Evolutionary conservation across 2,329 filamentous ascomycete species (phyloP).

Genomic region (Pseudogymnoascus sp.): DNA sequence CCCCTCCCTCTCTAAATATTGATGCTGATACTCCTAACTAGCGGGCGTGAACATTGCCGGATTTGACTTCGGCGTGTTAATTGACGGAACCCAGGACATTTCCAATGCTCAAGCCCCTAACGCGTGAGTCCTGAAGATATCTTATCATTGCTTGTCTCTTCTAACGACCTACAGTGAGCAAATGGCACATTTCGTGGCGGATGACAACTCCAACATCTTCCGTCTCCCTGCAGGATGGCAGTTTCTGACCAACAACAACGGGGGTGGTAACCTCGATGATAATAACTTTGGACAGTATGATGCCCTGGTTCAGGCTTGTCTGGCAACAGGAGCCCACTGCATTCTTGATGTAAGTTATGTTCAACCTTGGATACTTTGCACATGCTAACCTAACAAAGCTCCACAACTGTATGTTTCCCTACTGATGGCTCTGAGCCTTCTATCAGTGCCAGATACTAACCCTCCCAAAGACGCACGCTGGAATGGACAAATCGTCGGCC

Average conservation of each 20-base stretch:
- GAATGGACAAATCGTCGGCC: no score
- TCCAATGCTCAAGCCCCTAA: not conserved
- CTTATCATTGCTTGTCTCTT: not conserved
- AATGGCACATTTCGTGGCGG: conserved; percentile 43
- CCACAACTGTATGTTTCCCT: no score
- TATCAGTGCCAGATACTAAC: no score
- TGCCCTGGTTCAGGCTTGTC: conserved; percentile 46
- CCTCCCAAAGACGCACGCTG: no score
- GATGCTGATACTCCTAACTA: no score
- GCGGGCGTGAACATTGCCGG: no score
- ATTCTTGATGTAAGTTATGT: conserved; percentile 42
- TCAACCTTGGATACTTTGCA: no score
- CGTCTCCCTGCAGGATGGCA: conserved; percentile 54
- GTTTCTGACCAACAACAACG: conserved; percentile 42
- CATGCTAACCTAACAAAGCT: no score
- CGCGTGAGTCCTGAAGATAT: not conserved
- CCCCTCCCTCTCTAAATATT: no score
- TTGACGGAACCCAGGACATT: no score
- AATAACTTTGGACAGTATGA: conserved; percentile 46
- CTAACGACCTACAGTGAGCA: conserved; percentile 11
- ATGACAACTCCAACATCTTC: conserved; percentile 48
- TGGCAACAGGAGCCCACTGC: conserved; percentile 48
- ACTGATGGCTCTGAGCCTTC: no score
- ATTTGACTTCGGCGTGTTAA: no score
- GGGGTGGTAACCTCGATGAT: conserved; percentile 43